Percentiles rank a stretch among this genome's conserved stretches.
phyloP scores from a whole-genome alignment of 192 early-diverging fungal genomes.

The Chytriomyces hyalinus region DNA sequence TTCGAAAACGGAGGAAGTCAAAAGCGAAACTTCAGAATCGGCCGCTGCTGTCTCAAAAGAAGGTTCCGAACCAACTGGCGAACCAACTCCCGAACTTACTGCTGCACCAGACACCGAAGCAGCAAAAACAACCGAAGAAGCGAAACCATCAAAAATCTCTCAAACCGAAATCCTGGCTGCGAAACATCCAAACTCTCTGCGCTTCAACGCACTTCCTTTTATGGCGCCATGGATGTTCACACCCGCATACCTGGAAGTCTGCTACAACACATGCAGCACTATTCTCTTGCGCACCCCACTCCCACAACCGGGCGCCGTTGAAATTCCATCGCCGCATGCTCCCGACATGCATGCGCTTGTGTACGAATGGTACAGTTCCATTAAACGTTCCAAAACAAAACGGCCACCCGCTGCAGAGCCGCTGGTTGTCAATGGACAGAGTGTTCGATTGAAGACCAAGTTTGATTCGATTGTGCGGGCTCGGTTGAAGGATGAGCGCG shows the following conservation, averaged over 20 bases:
- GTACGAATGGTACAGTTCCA: constrained; percentile 87
- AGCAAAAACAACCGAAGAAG: not conserved
- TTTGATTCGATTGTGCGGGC: constrained; percentile 53
- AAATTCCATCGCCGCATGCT: constrained; percentile 93
- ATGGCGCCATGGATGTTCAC: constrained; percentile 92
- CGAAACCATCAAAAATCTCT: not conserved
- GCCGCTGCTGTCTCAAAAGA: not conserved
- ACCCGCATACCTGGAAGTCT: constrained; percentile 96
- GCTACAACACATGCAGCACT: constrained; percentile 90
- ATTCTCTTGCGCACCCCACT: constrained; percentile 89
- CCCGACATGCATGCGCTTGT: constrained; percentile 88
- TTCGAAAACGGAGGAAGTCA: not conserved
- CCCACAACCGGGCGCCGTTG: constrained; percentile 79
- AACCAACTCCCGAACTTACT: not conserved
- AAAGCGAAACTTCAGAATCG: not conserved
- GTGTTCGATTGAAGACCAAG: constrained; percentile 55
- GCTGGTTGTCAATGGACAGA: constrained; percentile 45
- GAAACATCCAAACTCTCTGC: constrained; percentile 35
- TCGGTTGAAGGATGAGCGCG: constrained; percentile 40
- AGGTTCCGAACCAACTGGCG: not conserved
- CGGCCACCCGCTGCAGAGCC: constrained; percentile 37
- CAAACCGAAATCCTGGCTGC: constrained; percentile 59
- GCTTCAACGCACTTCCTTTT: constrained; percentile 64
- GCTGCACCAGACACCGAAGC: not conserved
- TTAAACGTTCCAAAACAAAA: constrained; percentile 43